Percentiles rank a stretch among this genome's conserved stretches.
phyloP scores from a whole-genome alignment of 192 early-diverging fungal species.

The Phycomyces blakesleeanus region DNA sequence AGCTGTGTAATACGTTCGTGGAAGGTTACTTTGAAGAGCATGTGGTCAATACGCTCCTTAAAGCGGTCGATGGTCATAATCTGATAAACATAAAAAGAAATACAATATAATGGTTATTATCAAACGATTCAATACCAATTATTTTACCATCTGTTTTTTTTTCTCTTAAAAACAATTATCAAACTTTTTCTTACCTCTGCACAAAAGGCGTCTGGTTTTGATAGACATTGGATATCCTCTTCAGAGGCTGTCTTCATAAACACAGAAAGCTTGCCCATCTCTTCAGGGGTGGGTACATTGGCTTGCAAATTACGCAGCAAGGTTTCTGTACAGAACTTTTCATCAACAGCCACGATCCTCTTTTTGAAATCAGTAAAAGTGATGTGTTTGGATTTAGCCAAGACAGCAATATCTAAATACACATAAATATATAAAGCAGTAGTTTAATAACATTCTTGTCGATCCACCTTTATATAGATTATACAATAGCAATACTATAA shows the following conservation, averaged over 20 bases:
- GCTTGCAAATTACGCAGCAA: slow-evolving; percentile 63
- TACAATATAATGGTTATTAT: background rate
- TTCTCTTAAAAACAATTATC: too few relatives aligned
- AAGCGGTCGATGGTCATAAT: slow-evolving; percentile 76
- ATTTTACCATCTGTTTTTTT: too few relatives aligned
- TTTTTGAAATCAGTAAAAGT: slow-evolving; percentile 65
- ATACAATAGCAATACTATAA: background rate
- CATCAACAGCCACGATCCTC: slow-evolving; percentile 68
- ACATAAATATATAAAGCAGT: background rate
- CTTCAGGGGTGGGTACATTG: slow-evolving; percentile 68
- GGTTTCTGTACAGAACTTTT: slow-evolving; percentile 58
- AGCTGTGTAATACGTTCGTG: slow-evolving; percentile 58
- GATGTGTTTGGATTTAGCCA: slow-evolving; percentile 56
- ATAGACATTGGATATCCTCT: slow-evolving; percentile 54
- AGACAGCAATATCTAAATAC: slow-evolving; percentile 37
- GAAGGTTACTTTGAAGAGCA: slow-evolving; percentile 68
- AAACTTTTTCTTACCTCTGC: slow-evolving; percentile 55
- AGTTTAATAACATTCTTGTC: background rate
- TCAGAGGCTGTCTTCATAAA: slow-evolving; percentile 62
- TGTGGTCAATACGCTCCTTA: slow-evolving; percentile 69
- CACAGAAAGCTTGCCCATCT: slow-evolving; percentile 66
- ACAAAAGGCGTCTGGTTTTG: slow-evolving; percentile 71
- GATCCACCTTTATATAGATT: background rate
- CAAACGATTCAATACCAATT: background rate
- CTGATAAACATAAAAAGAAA: slow-evolving; percentile 30